phyloP scores from a whole-genome alignment of 1,139 yeast genomes.

The Blastobotrys petasosporus region DNA sequence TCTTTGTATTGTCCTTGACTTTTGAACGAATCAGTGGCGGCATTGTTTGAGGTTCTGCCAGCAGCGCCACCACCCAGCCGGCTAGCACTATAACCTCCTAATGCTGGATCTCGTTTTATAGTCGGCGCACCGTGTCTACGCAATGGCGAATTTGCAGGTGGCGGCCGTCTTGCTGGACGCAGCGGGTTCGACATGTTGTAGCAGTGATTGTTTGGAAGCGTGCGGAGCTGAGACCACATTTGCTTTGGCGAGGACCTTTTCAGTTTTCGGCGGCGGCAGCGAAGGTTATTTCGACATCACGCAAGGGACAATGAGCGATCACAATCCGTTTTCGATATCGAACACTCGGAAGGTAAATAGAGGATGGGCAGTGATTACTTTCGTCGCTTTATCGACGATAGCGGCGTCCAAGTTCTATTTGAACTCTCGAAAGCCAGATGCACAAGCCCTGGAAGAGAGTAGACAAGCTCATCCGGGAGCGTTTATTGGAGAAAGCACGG shows the following conservation, averaged over 20 bases:
- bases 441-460: slow-evolving; percentile 19
- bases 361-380: slow-evolving; percentile 30
- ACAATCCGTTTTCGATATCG: slow-evolving; percentile 11
- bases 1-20: slow-evolving; percentile 40
- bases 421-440: slow-evolving; percentile 6
- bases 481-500: slow-evolving; percentile 31
- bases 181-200: background rate
- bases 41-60: too few relatives aligned
- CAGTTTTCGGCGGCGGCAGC: background rate
- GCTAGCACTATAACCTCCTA: too few relatives aligned
- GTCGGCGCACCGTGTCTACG: too few relatives aligned
- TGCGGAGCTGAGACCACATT: background rate
- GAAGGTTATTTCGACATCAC: background rate
- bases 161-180: background rate
- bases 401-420: slow-evolving; percentile 20
- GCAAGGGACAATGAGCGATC: slow-evolving; percentile 1
- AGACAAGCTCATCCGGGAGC: slow-evolving; percentile 32
- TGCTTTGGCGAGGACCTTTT: background rate
- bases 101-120: too few relatives aligned
- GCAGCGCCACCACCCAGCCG: too few relatives aligned
- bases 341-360: slow-evolving; percentile 23
- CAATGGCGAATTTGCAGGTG: too few relatives aligned
- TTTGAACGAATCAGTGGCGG: too few relatives aligned
- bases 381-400: slow-evolving; percentile 22
- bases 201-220: background rate